Base-by-base conservation (phyloP, 306 rosid species). In the Prinsepia uniflora region DNA sequence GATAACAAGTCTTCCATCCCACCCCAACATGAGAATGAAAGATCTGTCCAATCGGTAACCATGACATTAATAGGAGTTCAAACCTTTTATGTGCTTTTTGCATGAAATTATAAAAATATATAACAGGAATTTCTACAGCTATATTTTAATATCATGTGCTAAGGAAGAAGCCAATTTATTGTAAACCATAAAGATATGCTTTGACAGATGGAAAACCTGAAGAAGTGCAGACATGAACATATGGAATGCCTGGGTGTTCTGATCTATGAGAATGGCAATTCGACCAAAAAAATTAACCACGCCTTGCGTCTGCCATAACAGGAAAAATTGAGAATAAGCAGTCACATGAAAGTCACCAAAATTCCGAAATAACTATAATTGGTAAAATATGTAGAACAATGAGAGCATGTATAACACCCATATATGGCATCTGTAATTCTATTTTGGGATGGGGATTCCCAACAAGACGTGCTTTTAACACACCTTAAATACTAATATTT, bases 181-280 rank as follows among this genome's bases (percentile, higher is more conserved):
- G 40, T 22, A 41, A 10, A 34, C 34, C 49, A 39, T 11, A 24
- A 65, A 42, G 41, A 54, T 65, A 70, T 4, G 63, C 34, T 41
- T 14, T 42, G 42, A 70, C 14, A 58, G 75, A 75, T 74, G 48
- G 60, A 14, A 67, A 78, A 94, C 99, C 99, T 94, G 99, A 78
- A 94, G 97, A 68, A 94, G 83, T 65, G 99, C 99, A 10, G 91
- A 83, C 97, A 94, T 91, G 85, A 94, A 94, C 88, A 94, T 14
- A 80, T 94, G 97, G 81, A 94, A 83, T 52, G 99, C 99, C 81
- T 94, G 99, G 13, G 99, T 94, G 75, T 94, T 94, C 80, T 94
- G 99, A 71, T 94, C 99, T 60, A 94, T 85, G 52, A 94, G 99
- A 72, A 94, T 87, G 71, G 99, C 82, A 79, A 94, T 84, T 73